phyloP scores from a whole-genome alignment of 495 filamentous ascomycete genomes.

The Jackrogersella multiformis region DNA sequence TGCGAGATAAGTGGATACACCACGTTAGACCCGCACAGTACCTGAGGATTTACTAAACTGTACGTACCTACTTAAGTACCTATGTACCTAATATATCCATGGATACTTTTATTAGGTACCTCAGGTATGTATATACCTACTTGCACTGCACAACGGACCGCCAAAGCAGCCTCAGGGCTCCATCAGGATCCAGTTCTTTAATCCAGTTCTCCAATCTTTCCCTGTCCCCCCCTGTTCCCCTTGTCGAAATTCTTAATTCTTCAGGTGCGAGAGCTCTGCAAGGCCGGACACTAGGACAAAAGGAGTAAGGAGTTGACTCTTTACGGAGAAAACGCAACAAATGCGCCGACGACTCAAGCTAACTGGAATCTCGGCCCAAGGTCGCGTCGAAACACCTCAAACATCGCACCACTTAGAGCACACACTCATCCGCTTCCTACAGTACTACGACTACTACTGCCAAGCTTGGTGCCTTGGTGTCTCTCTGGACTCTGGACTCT shows the following conservation, averaged over 20 bases:
- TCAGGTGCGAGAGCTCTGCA: conserved; percentile 35
- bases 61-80: not conserved
- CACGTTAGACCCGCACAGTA: not conserved
- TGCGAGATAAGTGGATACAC: conserved; percentile 2
- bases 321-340: conserved; percentile 49
- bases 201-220: conserved; percentile 30
- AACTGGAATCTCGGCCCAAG: conserved; percentile 52
- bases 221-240: conserved; percentile 22
- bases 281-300: conserved; percentile 44
- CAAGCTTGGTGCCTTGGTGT: not conserved
- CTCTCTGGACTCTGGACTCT: not conserved
- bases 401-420: conserved; percentile 47
- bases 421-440: conserved; percentile 41
- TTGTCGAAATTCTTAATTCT: conserved; percentile 42
- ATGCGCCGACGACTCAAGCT: conserved; percentile 48
- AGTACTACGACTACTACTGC: not conserved
- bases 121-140: not conserved
- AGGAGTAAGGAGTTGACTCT: conserved; percentile 42
- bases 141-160: conserved; percentile 42
- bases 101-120: not conserved
- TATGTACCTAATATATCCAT: too few species aligned
- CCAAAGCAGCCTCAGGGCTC: conserved; percentile 50
- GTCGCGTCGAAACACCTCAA: conserved; percentile 53
- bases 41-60: not conserved
- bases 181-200: conserved; percentile 37